Base-by-base conservation (phyloP, 495 filamentous ascomycete genomes). In the Xylaria grammica region DNA sequence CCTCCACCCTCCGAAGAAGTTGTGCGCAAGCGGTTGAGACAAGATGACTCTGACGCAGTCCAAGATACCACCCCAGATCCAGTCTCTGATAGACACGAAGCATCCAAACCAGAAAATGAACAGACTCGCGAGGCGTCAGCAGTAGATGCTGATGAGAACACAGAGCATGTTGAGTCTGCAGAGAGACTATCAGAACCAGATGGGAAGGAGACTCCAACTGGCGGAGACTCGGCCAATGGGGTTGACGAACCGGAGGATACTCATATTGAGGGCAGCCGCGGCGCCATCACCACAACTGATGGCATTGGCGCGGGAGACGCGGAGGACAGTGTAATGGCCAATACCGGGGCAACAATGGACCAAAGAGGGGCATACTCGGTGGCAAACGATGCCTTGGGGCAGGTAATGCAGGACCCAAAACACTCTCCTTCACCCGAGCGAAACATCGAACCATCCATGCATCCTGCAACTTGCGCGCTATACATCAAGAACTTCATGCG, bases 401-500 rank as follows among this genome's bases (percentile, higher is more conserved):
- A 76, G 81, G 55, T 86, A 83, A 60, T 78, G 62, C 27, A 65
- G 27, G 44, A 68, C 38, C 51, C 62, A 52, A 66, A 30, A 42
- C 34, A 38, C 51, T 51, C 65, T 29, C 49, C 54, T 30, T 70
- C 78, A 27, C 68, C 73, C 59, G 75, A 77, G 24, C 68, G 69
- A 60, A 67, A 79, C 24, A 82, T 90, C 30, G 79, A 81, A 49
- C 89, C 93, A 11, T 86, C 94, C 4, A 75, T 90, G 27, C 95
- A 98, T 78, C 86, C 90, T 11, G 92, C 92, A 2, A 99, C 95
- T 6, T 73, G 89, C 34, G 88, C 92, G 44, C 81, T 99, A 51
- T 99, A 97, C 78, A 96, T 99, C 70, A 89, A 90, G 69, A 87
- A 96, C 67, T 85, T 99, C 49, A 93, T 96, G 88, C 86, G 95